These are phyloP conservation scores for Hibiscus trionum DNA, from an alignment of 345 rosid genomes.

Conservation along the genomic window DNA sequence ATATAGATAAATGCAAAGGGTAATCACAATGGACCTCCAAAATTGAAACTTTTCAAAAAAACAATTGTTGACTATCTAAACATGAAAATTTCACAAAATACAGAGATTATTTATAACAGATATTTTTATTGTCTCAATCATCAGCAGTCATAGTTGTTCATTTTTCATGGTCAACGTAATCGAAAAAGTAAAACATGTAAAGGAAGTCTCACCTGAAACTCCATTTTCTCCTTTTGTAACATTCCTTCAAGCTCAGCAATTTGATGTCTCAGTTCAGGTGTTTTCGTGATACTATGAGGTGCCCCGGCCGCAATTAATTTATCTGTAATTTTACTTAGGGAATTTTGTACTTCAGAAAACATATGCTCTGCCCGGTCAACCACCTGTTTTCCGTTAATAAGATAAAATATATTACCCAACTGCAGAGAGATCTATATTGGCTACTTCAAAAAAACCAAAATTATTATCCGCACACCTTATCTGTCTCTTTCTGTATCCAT, in stretches of 20 bases:
- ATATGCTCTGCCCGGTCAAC: slow-evolving; percentile 62
- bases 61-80: not conserved
- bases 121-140: not conserved
- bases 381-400: slow-evolving; percentile 42
- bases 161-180: not conserved
- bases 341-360: slow-evolving; percentile 69
- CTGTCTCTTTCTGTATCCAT: slow-evolving; percentile 75
- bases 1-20: not conserved
- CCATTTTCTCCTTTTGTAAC: slow-evolving; percentile 68
- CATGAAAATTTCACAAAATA: not conserved
- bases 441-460: slow-evolving; percentile 11
- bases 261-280: slow-evolving; percentile 39
- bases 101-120: not conserved
- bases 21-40: not conserved
- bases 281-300: slow-evolving; percentile 12
- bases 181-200: not conserved
- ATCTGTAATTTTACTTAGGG: slow-evolving; percentile 51
- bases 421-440: slow-evolving; percentile 9
- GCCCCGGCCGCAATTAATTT: slow-evolving; percentile 25
- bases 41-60: not conserved
- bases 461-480: slow-evolving; percentile 43
- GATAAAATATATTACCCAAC: slow-evolving; percentile 13
- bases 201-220: slow-evolving; percentile 54
- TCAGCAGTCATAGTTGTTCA: not conserved
- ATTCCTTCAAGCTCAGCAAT: slow-evolving; percentile 55